Evolutionary conservation across 345 rosid species (phyloP).

Genomic region (Populus ilicifolia): DNA sequence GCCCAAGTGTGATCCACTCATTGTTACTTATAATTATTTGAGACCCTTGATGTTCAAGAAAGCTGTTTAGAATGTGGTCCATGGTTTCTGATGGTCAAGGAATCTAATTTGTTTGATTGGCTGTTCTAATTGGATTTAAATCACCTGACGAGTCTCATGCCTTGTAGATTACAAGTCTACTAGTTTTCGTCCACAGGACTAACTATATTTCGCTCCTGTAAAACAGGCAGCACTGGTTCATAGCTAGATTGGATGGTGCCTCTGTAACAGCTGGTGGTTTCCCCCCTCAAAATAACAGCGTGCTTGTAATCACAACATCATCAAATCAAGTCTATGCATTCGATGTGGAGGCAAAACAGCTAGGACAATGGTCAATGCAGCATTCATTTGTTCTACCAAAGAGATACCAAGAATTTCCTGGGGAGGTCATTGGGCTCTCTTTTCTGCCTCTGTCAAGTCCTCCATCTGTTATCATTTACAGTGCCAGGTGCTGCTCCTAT

Average conservation of each 20-base stretch:
- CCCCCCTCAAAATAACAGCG: constrained; percentile 65
- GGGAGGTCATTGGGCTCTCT: constrained; percentile 88
- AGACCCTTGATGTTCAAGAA: background rate
- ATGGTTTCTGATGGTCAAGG: background rate
- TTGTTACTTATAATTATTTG: background rate
- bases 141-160: background rate
- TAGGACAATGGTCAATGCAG: constrained; percentile 83
- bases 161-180: background rate
- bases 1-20: background rate
- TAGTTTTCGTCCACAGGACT: background rate
- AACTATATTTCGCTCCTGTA: constrained; percentile 1
- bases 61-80: background rate
- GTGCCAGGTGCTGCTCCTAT: constrained; percentile 63
- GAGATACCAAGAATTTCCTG: constrained; percentile 93
- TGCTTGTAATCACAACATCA: constrained; percentile 71
- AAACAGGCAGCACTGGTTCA: constrained; percentile 95
- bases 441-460: constrained; percentile 59
- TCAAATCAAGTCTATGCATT: constrained; percentile 79
- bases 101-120: background rate
- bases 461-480: constrained; percentile 58
- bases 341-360: constrained; percentile 83
- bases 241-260: constrained; percentile 84
- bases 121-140: background rate
- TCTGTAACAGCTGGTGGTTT: constrained; percentile 90
- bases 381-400: constrained; percentile 57